These are phyloP conservation scores for Penicillium hesseltinei DNA, from an alignment of 2,329 filamentous ascomycete species.

Conservation along the genomic window DNA sequence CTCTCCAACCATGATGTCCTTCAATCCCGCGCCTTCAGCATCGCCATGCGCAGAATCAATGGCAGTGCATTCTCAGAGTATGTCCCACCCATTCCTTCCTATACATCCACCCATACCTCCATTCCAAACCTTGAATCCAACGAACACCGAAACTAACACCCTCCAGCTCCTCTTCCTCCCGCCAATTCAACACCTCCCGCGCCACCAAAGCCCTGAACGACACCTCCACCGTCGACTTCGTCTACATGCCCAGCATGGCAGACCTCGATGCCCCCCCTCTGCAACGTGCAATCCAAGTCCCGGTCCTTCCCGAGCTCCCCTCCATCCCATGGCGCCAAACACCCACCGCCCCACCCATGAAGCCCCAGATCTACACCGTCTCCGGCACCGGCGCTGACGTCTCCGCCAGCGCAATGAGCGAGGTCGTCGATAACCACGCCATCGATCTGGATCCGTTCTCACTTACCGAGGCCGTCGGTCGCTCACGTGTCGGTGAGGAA, in stretches of 20 bases:
- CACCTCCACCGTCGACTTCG: constrained; percentile 62
- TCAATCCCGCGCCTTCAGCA: constrained; percentile 55
- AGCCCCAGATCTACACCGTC: constrained; percentile 57
- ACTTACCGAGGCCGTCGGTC: constrained; percentile 51
- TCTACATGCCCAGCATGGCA: constrained; percentile 56
- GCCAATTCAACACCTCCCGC: constrained; percentile 63
- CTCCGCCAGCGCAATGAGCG: constrained; percentile 55
- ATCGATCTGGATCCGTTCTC: constrained; percentile 57
- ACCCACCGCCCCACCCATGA: constrained; percentile 44
- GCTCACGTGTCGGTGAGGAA: constrained; percentile 38
- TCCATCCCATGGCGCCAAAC: constrained; percentile 29
- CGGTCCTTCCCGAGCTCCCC: constrained; percentile 48
- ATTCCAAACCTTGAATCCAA: neutral
- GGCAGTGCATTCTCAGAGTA: constrained; percentile 42
- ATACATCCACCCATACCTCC: neutral
- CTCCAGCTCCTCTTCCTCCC: constrained; percentile 53
- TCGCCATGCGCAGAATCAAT: constrained; percentile 52
- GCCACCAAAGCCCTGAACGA: constrained; percentile 57
- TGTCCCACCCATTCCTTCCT: constrained; percentile 16
- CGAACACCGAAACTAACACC: constrained; percentile 13
- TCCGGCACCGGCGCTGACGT: constrained; percentile 44
- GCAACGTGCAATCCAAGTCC: constrained; percentile 46
- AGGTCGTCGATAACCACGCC: constrained; percentile 57
- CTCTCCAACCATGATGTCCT: constrained; percentile 54
- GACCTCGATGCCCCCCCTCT: constrained; percentile 40